phyloP scores from a whole-genome alignment of 129 eudicot genomes.

The Solidago caesia region DNA sequence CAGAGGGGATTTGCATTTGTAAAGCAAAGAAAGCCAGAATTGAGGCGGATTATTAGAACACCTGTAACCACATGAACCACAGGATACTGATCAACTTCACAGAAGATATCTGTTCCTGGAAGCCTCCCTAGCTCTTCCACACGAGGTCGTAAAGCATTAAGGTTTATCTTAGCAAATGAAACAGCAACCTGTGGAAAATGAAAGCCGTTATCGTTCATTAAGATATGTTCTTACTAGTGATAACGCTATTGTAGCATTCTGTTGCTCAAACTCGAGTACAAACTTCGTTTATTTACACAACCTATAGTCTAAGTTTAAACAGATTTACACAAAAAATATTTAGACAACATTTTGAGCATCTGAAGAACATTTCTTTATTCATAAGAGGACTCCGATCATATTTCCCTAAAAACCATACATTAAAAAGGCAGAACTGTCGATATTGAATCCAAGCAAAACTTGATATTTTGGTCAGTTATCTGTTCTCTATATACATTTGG shows the following conservation, averaged over 20 bases:
- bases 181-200: slow-evolving; percentile 51
- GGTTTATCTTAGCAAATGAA: slow-evolving; percentile 71
- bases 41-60: slow-evolving; percentile 58
- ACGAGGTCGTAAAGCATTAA: slow-evolving; percentile 53
- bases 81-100: slow-evolving; percentile 73
- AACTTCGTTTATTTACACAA: no score
- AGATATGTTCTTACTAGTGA: not conserved
- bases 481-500: no score
- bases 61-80: slow-evolving; percentile 62
- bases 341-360: no score
- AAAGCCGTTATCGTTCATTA: not conserved
- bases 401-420: no score
- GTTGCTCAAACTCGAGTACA: no score
- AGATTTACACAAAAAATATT: no score
- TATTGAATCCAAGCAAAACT: no score
- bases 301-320: no score
- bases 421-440: no score
- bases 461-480: no score
- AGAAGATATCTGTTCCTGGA: slow-evolving; percentile 66
- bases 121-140: slow-evolving; percentile 65
- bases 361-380: no score
- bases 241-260: not conserved
- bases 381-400: no score
- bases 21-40: slow-evolving; percentile 74
- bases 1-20: slow-evolving; percentile 73